Evolutionary conservation across 83 land plant species (phyloP).

Genomic region (Picea engelmannii): DNA sequence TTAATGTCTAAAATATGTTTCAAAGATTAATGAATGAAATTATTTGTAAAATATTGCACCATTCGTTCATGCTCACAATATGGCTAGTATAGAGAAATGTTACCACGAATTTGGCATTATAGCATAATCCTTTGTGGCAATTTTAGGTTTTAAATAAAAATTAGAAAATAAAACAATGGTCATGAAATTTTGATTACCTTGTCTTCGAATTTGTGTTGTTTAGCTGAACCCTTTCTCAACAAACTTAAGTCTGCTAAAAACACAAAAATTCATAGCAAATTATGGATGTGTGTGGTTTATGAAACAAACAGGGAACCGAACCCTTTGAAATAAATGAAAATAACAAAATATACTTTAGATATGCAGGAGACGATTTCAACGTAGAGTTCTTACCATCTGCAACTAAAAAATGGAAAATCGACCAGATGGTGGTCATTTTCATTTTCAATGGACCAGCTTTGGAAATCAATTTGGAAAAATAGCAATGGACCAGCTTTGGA

Average conservation of each 20-base stretch:
- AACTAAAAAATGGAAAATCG: background rate
- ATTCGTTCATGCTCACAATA: background rate
- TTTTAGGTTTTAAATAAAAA: background rate
- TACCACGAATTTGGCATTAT: background rate
- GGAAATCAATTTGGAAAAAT: no score
- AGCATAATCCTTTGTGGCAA: background rate
- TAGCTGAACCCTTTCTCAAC: constrained; percentile 36
- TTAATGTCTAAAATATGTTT: no score
- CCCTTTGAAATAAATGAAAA: background rate
- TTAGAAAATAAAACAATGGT: background rate
- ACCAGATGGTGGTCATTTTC: no score
- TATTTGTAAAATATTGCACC: no score
- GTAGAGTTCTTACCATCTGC: background rate
- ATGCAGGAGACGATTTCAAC: background rate
- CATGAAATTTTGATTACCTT: constrained; percentile 32
- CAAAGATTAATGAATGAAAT: no score
- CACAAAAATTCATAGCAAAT: background rate
- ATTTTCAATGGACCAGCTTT: no score
- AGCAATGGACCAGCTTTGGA: no score
- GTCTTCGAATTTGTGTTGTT: constrained; percentile 62
- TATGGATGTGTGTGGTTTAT: background rate
- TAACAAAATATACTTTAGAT: background rate
- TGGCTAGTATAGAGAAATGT: background rate
- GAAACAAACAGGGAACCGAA: background rate
- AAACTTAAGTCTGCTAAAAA: constrained; percentile 58